Evolutionary conservation across 257 asterid species (phyloP), one percentile per base, ranked within the genome.

Genomic region (Eustoma russellianum): DNA sequence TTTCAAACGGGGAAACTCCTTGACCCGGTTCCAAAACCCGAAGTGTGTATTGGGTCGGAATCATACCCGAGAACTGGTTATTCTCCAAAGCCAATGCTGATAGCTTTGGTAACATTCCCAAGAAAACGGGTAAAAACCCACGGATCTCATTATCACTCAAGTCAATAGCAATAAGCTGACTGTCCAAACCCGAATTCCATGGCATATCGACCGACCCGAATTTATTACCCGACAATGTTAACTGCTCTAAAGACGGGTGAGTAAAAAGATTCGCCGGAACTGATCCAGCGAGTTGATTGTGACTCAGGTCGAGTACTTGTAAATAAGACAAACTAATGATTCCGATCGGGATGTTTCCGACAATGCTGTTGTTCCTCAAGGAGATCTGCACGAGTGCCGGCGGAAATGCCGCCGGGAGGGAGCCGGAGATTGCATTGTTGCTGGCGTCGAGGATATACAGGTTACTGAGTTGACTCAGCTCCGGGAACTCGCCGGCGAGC

Each of bases 221-320:
- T 2, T 64, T 74, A 45, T 89, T 89, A 38, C 63, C 55, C 0
- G 95, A 79, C 33, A 86, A 57, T 5, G 90, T 79, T 9, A 89
- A 60, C 57, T 89, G 97, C 68, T 86, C 80, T 14, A 89, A 38
- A 0, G 85, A 66, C 3, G 88, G 86, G 76, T 86, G 97, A 5
- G 75, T 50, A 79, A 85, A 89, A 18, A 89, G 66, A 52, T 69
- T 64, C 77, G 88, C 77, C 3, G 94, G 85, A 2, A 83, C 76
- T 3, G 76, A 61, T 65, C 90, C 95, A 30, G 50, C 56, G 77
- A 89, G 84, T 60, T 18, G 48, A 65, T 89, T 86, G 74, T 83
- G 79, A 72, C 95, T 86, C 74, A 89, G 73, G 69, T 89, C 95
- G 41, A 89, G 1, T 5, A 83, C 94, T 56, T 89, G 90, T 6